A percentile compares a stretch with the other conserved stretches of the same genome.
Conservation (phyloP, 495 filamentous ascomycete genomes). For the Stereocaulon alpinum region DNA sequence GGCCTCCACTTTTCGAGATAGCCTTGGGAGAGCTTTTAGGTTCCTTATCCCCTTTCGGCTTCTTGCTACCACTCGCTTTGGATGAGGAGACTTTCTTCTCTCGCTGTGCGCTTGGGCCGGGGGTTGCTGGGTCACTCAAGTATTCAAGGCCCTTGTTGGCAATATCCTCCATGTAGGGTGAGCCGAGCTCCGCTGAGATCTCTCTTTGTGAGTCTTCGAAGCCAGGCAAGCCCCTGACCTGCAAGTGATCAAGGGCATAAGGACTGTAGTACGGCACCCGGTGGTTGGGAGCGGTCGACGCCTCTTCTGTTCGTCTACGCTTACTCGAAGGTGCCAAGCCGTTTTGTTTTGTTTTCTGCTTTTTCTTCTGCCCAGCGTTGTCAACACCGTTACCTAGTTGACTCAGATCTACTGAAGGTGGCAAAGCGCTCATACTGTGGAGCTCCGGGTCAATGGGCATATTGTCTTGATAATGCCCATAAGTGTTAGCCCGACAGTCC, state of each 20-base stretch:
- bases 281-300: not conserved
- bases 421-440: constrained; percentile 5
- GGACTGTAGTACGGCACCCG: constrained; percentile 10
- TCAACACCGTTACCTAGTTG: not conserved
- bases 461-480: constrained; percentile 3
- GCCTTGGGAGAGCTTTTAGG: constrained; percentile 1
- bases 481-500: constrained; percentile 4
- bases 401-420: constrained; percentile 4
- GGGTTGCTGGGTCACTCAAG: not conserved
- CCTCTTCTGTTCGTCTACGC: constrained; percentile 15
- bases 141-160: not conserved
- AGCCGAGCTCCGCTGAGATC: constrained; percentile 2
- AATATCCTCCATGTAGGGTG: not conserved
- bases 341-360: not conserved
- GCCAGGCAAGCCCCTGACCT: constrained; percentile 11
- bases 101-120: not conserved
- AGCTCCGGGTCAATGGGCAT: constrained; percentile 16
- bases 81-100: not conserved
- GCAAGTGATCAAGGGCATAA: constrained; percentile 8
- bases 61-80: constrained; percentile 3
- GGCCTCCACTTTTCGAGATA: constrained; percentile 16
- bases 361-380: not conserved
- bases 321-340: constrained; percentile 9
- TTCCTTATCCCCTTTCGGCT: not conserved
- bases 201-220: constrained; percentile 15